These are phyloP conservation scores for Suillus subluteus DNA, from an alignment of 768 basidiomycete species.

Conservation along the genomic window DNA sequence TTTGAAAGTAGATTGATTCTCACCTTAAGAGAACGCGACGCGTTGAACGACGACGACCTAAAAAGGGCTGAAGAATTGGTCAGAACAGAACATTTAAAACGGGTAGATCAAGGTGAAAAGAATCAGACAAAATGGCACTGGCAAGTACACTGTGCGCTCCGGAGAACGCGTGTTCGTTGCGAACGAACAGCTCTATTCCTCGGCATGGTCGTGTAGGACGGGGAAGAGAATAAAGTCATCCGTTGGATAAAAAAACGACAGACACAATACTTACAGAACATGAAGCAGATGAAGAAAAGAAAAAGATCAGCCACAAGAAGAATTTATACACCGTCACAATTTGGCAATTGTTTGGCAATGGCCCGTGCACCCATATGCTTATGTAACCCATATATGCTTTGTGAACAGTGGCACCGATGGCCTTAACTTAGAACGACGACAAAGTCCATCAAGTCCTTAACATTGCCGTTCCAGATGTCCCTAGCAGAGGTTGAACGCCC, in stretches of 20 bases:
- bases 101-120: constrained; percentile 11
- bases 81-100: constrained; percentile 16
- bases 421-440: constrained; percentile 23
- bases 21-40: constrained; percentile 20
- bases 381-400: constrained; percentile 26
- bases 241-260: constrained; percentile 10
- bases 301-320: neutral
- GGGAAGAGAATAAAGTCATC: constrained; percentile 92
- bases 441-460: constrained; percentile 11
- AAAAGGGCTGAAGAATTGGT: constrained; percentile 14
- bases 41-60: neutral
- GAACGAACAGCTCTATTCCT: constrained; percentile 80
- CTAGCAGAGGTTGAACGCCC: constrained; percentile 17
- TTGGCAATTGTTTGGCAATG: constrained; percentile 32
- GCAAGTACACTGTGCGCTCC: constrained; percentile 79
- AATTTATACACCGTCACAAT: constrained; percentile 33
- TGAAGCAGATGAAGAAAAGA: constrained; percentile 19
- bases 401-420: neutral
- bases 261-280: neutral
- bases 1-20: constrained; percentile 20
- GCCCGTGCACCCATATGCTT: constrained; percentile 34
- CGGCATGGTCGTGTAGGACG: constrained; percentile 90
- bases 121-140: constrained; percentile 87
- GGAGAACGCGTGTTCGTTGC: constrained; percentile 69
- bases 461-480: constrained; percentile 25